Evolutionary conservation across 768 basidiomycete species (phyloP).

Genomic region (Mycena floridula): DNA sequence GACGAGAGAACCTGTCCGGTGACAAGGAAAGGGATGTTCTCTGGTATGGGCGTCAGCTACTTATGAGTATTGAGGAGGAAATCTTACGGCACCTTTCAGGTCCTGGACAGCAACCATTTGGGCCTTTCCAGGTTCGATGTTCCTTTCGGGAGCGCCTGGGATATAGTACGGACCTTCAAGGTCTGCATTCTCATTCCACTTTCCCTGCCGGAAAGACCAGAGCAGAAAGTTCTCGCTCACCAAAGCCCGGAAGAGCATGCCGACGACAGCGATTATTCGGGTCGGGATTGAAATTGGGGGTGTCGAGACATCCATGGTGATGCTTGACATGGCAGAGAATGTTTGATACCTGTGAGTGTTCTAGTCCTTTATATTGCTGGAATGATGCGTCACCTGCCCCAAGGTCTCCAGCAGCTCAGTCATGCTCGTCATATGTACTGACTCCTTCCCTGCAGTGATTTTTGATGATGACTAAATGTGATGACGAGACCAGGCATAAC

Average conservation of each 20-base stretch:
- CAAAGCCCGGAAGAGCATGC: neutral
- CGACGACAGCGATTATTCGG: neutral
- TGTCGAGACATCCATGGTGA: too few relatives aligned
- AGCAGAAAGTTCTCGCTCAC: neutral
- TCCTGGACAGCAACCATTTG: neutral
- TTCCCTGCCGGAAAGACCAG: neutral
- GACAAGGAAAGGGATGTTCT: neutral
- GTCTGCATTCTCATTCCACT: neutral
- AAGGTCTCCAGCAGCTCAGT: too few relatives aligned
- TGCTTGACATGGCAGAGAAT: too few relatives aligned
- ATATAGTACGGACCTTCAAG: neutral
- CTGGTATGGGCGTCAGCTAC: neutral
- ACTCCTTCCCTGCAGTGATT: too few relatives aligned
- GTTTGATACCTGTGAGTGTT: too few relatives aligned
- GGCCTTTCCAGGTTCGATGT: neutral
- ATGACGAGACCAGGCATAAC: too few relatives aligned
- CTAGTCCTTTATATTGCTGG: too few relatives aligned
- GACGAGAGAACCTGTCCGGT: neutral
- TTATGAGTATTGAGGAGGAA: neutral
- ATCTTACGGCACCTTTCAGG: neutral
- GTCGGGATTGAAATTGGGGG: too few relatives aligned
- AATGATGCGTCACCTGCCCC: too few relatives aligned
- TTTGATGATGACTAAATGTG: too few relatives aligned
- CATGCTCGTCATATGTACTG: too few relatives aligned
- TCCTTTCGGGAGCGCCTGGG: neutral